These are phyloP conservation scores for Gossypium schwendimanii DNA, from an alignment of 441 rosid species.

Conservation along the genomic window DNA sequence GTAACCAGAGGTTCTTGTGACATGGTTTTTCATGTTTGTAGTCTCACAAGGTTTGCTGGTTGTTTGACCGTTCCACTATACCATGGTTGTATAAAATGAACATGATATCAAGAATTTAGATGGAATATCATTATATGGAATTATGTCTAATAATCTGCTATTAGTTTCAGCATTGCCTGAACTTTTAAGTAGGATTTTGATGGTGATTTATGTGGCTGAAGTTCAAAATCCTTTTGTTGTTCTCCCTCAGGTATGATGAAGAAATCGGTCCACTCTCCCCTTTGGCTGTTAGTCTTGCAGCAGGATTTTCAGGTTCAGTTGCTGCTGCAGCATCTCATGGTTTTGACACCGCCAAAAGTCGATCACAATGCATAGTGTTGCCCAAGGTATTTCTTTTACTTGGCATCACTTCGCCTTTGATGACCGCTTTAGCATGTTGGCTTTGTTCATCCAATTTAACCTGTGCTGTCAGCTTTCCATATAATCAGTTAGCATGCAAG, in stretches of 20 bases:
- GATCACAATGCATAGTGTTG: constrained; percentile 69
- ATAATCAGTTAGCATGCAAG: background rate
- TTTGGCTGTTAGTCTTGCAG: constrained; percentile 55
- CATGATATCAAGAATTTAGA: background rate
- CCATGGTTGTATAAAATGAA: background rate
- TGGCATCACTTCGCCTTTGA: background rate
- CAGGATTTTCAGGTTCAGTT: constrained; percentile 79
- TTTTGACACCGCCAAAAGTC: constrained; percentile 79
- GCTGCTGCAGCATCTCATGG: constrained; percentile 95
- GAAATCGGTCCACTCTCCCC: constrained; percentile 77
- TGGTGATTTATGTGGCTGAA: background rate
- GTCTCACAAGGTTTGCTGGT: background rate
- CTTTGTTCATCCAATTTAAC: background rate
- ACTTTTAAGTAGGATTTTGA: background rate
- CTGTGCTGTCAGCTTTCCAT: background rate
- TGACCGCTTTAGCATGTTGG: background rate
- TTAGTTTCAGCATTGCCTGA: background rate
- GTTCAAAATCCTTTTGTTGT: background rate
- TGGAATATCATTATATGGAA: background rate
- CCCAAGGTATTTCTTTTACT: constrained; percentile 21
- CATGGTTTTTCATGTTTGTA: background rate
- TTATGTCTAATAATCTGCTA: background rate
- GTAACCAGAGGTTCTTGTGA: background rate
- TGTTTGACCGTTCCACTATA: background rate
- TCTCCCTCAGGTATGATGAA: constrained; percentile 47